Evolutionary conservation across 2,329 filamentous ascomycete genomes (phyloP).

Genomic region (Elsinoe necatrix): DNA sequence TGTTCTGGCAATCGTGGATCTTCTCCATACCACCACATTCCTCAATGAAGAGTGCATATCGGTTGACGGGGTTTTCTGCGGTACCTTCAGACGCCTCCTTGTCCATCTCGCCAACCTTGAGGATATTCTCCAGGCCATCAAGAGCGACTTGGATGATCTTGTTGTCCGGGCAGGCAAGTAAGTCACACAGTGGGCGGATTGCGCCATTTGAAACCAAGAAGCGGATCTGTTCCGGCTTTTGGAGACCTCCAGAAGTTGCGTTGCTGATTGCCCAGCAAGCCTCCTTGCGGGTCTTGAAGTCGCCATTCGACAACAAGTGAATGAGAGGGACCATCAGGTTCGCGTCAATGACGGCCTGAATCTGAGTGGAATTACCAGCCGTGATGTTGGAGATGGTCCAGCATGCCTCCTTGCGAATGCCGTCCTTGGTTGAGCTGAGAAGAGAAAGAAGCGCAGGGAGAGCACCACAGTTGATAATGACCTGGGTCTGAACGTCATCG

Average conservation of each 20-base stretch:
- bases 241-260: constrained; percentile 89
- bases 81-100: constrained; percentile 76
- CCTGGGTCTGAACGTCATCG: constrained; percentile 96
- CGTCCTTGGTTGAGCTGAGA: constrained; percentile 93
- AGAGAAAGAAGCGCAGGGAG: constrained; percentile 87
- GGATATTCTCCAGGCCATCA: constrained; percentile 95
- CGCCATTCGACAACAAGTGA: constrained; percentile 89
- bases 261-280: constrained; percentile 99
- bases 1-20: constrained; percentile 99
- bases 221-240: constrained; percentile 97
- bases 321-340: constrained; percentile 96
- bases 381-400: constrained; percentile 99
- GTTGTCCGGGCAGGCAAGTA: constrained; percentile 93
- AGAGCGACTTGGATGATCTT: constrained; percentile 99
- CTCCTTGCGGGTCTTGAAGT: constrained; percentile 98
- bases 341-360: constrained; percentile 91
- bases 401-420: constrained; percentile 98
- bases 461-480: constrained; percentile 97
- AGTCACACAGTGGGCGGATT: constrained; percentile 94
- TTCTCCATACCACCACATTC: constrained; percentile 99
- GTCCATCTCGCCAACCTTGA: constrained; percentile 98
- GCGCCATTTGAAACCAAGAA: constrained; percentile 89
- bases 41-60: constrained; percentile 95
- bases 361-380: constrained; percentile 94
- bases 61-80: constrained; percentile 72